Evolutionary conservation across 345 rosid species (phyloP), one percentile per base, ranked within the genome.

Genomic region (Linum usitatissimum): DNA sequence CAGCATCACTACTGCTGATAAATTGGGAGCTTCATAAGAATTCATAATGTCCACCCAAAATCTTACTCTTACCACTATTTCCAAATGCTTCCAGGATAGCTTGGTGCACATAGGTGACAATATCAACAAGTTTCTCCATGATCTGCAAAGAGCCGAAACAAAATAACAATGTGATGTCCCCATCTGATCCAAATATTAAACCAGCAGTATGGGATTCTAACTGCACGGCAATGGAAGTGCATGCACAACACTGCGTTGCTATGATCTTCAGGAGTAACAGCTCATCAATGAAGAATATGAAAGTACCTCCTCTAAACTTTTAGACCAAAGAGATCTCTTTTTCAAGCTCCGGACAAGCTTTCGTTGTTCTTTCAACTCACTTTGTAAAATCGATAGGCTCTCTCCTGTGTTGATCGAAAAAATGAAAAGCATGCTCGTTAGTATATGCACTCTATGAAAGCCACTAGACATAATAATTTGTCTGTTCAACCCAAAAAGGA

Each of bases 261-360:
- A 49, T 48, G 31, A 45, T 49, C 14, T 34, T 6, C n/a, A 57
- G 30, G 48, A 30, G 23, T 15, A 6, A 30, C 6, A 36, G 36
- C 34, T 34, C 30, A 40, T 23, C 57, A 15, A 45, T 57, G 49
- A 48, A 63, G 63, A 49, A 48, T 57, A 57, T 6, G 10, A 38
- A 28, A 20, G 59, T 79, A 78, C 99, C 96, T 93, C 96, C 73
- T 82, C 94, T 69, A 83, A 74, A 73, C 65, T 84, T 69, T 73
- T 82, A 14, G 96, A 86, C 99, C 99, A 93, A 21, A 90, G 90
- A 13, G 99, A 90, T 75, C 81, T 93, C 87, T 81, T 87, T 75
- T 79, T 72, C 79, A 90, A 85, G 79, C 77, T 79, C 73, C 68
- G 77, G 45, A 87, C 97, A 53, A 77, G 70, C 77, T 87, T 90